Base-by-base conservation (phyloP, 139 green algal genomes). In the Chlorella ohadii region DNA sequence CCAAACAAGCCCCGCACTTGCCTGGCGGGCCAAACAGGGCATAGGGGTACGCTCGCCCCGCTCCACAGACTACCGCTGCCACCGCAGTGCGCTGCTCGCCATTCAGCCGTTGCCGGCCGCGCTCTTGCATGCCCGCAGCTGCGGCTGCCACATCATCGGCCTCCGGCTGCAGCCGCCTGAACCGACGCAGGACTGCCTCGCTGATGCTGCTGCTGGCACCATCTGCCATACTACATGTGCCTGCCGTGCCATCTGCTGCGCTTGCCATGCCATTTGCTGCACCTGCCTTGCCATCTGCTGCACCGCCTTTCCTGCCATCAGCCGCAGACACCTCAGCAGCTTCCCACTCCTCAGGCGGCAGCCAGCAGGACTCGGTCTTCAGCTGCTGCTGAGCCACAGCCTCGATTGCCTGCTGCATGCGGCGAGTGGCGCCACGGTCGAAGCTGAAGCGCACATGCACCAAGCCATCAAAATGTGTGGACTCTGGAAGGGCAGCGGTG, bases 1-100 rank as follows among this genome's bases (percentile, higher is more conserved):
- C n/a, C n/a, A n/a, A 51, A 51, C 44, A 51, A 51, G 44, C 44
- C 47, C 25, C 56, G 16, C 27, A 15, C 83, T 39, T 64, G 84
- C 88, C 89, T 34, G 91, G 91, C 17, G 93, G 93, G 0, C 93
- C 93, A 66, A 92, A 91, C 36, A 96, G 87, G 19, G 91, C 87
- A 56, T 88, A 94, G 22, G 92, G 89, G 12, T 57, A 31, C 3
- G 51, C 33, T 0, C 81, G 41, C 2, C 82, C 91, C 0, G 73
- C 82, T 3, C 89, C 86, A 51, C 68, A 61, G 55, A 95, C 56
- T 61, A 95, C 41, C 3, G 86, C 84, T 1, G 89, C 89, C 20
- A 93, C 84, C 19, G 92, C 90, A 16, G 82, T 19, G 23, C 89
- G 89, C 88, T 95, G 92, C 85, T 95, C 89, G 1, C 61, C 63